Evolutionary conservation across 441 rosid species (phyloP), one percentile per base, ranked within the genome.

Genomic region (Mallotus repandus): DNA sequence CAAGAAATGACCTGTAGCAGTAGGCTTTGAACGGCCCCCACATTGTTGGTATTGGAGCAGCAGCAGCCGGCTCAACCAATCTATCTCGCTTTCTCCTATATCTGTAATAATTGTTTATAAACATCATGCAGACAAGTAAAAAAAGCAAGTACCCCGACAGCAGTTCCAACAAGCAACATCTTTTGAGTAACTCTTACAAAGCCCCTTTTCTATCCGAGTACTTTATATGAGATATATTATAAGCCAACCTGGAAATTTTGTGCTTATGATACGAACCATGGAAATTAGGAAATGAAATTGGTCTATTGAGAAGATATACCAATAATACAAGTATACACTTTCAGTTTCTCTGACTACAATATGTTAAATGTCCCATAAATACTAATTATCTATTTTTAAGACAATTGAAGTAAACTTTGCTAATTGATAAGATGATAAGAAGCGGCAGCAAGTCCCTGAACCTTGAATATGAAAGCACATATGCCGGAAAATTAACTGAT

Each of bases 11-110:
- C 78, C 75, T 86, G 74, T 88, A 92, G 73, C 99, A 95, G 74
- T 89, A 85, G 63, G 98, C 94, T 52, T 81, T 86, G 82, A 95
- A 95, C 70, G 96, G 92, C 25, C 96, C 98, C 98, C 97, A 91
- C 90, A 86, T 85, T 57, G 99, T 91, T 0, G 97, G 99, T 70
- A 95, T 85, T 69, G 81, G 77, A 73, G 99, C 89, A 5, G 93
- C 91, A 81, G 92, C 84, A 73, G 96, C 78, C 76, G 79, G 81
- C 50, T 89, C 98, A 48, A 91, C 89, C 74, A 92, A 61, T 74
- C 83, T 89, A 74, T 92, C 97, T 68, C 93, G 87, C 84, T 89
- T 95, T 83, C 97, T 83, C 83, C 91, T 81, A 81, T 86, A 95
- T 79, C 94, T 92, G 89, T 66, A 71, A 72, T 57, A 25, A 49